Evolutionary conservation across 805 yeast genomes (phyloP), one percentile per base, ranked within the genome.

Genomic region (Ogataea henricii): DNA sequence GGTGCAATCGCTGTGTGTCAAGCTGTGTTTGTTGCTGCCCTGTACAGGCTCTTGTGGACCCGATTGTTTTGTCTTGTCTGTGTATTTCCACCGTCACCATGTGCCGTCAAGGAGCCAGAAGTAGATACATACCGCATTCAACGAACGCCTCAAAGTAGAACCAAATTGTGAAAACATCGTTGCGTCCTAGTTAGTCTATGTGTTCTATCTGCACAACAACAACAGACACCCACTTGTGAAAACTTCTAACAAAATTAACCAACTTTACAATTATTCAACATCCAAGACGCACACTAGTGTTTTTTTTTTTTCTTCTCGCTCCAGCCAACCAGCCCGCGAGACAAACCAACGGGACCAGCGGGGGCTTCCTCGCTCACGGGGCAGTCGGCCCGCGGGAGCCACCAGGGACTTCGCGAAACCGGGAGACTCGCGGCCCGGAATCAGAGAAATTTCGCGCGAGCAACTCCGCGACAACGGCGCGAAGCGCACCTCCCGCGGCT

Each of bases 91-190:
- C 37, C 17, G 37, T 34, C 37, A 34, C 37, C n/a, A 18, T 17
- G 37, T 34, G 9, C 7, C 6, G 37, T 17, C 20, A 4, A n/a
- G 4, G 23, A 25, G 18, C n/a, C 30, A 22, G 13, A 25, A 23
- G 21, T 12, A 9, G n/a, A 40, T 57, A 65, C 69, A 53, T 65
- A 65, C 69, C 58, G 68, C 65, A 58, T 60, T 62, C 56, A 59
- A 43, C 43, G 65, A 55, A 55, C 66, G 67, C 66, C 65, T 65
- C 50, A 66, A 53, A 47, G 69, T 66, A 51, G 67, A 60, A 51
- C 69, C 63, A 55, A 67, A 58, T 54, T 61, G 69, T 43, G 69
- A 60, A 55, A 65, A 67, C 71, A 66, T 65, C 51, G 49, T 55
- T 40, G 40, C 42, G 33, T 39, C 42, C 42, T 39, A 39, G 42